Evolutionary conservation across 2,329 filamentous ascomycete genomes (phyloP), one percentile per base, ranked within the genome.

Genomic region (Daldinia sp.): DNA sequence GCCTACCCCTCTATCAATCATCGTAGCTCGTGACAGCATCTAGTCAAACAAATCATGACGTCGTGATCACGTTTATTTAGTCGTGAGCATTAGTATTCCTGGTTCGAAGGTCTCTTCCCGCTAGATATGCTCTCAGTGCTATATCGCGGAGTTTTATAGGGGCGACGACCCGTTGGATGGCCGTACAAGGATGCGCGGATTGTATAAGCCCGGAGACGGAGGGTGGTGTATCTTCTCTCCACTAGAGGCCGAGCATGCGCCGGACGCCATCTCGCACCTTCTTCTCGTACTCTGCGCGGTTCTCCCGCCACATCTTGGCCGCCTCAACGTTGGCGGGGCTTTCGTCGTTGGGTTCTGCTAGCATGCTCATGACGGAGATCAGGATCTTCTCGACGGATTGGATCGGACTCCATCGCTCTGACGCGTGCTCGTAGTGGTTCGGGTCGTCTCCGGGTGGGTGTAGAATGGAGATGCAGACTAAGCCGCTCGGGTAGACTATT

Each of bases 371-470:
- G 63, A 98, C 94, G 48, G 89, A 93, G 60, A 98, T 93, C 70
- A 98, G 83, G 70, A 98, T 98, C 83, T 97, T 98, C 81, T 98
- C 95, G 70, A 97, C 94, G 62, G 91, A 95, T 81, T 98, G 95
- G 66, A 98, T 97, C 10, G 94, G 94, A 25, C 91, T 94, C 94
- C 94, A 98, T 67, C 94, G 89, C 82, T 98, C 95, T 1, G 91
- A 93, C 6, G 95, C 94, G 72, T 94, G 92, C 79, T 98, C 94
- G 84, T 98, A 98, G 82, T 97, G 94, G 81, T 97, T 97, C 56
- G 95, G 95, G 78, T 98, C 94, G 80, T 98, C 94, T 73, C 95
- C 94, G 2, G 94, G 94, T 2, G 94, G 90, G 78, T 98, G 94
- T 1, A 98, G 88, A 80, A 98, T 98, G n/a, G 92, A 96, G 74